Percentiles rank a stretch among this genome's conserved stretches.
Conservation (phyloP, 164 flowering plant species). For the Stephania japonica region DNA sequence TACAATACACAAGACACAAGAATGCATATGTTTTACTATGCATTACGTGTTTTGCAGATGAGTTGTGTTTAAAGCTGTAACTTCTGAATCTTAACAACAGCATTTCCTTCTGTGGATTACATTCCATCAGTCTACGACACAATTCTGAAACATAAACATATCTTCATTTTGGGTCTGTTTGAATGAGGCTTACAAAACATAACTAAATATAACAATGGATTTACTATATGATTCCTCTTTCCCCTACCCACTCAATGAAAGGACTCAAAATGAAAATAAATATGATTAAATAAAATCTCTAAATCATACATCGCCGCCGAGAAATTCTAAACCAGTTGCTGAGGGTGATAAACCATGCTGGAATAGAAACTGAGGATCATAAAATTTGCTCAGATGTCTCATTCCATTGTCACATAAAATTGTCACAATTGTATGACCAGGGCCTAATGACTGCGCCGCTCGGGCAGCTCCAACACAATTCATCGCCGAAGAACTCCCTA, state of each 20-base stretch:
- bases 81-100: too few species aligned
- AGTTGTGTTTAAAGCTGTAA: too few species aligned
- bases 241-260: not conserved
- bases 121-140: too few species aligned
- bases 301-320: conserved; percentile 29
- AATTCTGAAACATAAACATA: not conserved
- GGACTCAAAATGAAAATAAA: not conserved
- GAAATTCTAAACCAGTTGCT: conserved; percentile 67
- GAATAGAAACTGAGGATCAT: conserved; percentile 51
- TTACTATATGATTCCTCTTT: not conserved
- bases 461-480: conserved; percentile 96
- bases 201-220: not conserved
- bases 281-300: not conserved
- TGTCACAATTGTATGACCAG: conserved; percentile 89
- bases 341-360: conserved; percentile 61
- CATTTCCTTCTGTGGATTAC: too few species aligned
- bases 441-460: conserved; percentile 73
- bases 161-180: not conserved
- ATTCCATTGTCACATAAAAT: conserved; percentile 90
- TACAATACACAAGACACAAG: too few species aligned
- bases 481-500: conserved; percentile 99
- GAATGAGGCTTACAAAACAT: not conserved
- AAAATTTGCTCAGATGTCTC: conserved; percentile 90
- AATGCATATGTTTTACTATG: too few species aligned
- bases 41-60: too few species aligned